Base-by-base conservation (phyloP, 768 basidiomycete species). In the Rhodosporidiobolus sp. region DNA sequence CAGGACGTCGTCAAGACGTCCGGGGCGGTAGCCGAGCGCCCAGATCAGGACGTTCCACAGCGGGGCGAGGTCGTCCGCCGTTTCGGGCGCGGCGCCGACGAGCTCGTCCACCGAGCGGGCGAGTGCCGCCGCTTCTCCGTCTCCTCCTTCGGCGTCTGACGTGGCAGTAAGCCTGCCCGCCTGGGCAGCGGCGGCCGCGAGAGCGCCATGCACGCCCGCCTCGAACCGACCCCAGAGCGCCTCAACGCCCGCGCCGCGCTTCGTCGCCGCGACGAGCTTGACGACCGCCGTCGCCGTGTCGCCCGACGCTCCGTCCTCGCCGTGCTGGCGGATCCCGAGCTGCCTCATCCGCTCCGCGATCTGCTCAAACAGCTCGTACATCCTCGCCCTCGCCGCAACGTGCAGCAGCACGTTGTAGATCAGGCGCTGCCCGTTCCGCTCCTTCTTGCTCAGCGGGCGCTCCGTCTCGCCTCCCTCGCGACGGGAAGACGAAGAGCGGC, bases 351-450 rank as follows among this genome's bases (percentile, higher is more conserved):
- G 34, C 17, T 46, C 56, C 22, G 56, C 16, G 7, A 72, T 46
- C 32, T 65, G 64, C 46, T 76, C 71, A 43, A 73, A 67, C 34
- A 76, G 56, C 26, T 65, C 71, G 53, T 45, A 73, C 65, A 63
- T 59, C 43, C 54, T 14, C 3, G 67, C 52, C 14, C 53, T 32
- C 9, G 26, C 28, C 6, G 57, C 61, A 28, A 76, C 32, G 46
- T 55, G 50, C 19, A 73, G 56, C 24, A 76, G 62, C 48, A 68
- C 35, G 54, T 67, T 68, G 68, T 64, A 73, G 57, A 66, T 46
- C 26, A 45, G 48, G 11, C 22, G 45, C 34, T 72, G 28, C 56
- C 38, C 53, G 12, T 62, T 10, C 54, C 24, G 22, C n/a, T 20
- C 46, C 22, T 28, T 67, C 55, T 32, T 46, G 4, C 43, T 8